Conservation (phyloP, 305 asterid genomes). For the Ilex paraguariensis region DNA sequence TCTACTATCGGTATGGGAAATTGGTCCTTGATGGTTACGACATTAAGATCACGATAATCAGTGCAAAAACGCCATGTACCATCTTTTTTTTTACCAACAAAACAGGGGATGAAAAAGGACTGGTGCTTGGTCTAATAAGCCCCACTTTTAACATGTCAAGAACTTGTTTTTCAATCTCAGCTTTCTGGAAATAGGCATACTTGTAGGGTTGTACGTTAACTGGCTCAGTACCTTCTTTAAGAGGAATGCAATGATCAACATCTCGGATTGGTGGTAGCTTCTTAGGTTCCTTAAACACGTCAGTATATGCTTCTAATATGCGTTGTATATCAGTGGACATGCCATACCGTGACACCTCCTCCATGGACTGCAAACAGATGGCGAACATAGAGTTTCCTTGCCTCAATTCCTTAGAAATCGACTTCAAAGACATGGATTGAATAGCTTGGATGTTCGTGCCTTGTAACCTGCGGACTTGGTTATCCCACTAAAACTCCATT, state of each 20-base stretch:
- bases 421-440: neutral
- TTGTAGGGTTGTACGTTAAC: neutral
- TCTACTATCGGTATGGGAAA: constrained; percentile 6
- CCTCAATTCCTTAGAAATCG: neutral
- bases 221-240: neutral
- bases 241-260: neutral
- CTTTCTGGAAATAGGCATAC: neutral
- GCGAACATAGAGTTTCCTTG: neutral
- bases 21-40: neutral
- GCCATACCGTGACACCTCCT: neutral
- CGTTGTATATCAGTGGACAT: neutral
- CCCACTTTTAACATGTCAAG: neutral
- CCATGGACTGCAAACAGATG: neutral
- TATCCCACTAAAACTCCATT: neutral
- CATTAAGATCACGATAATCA: constrained; percentile 6
- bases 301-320: neutral
- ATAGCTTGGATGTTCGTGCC: neutral
- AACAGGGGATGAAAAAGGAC: neutral
- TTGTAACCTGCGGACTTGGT: neutral
- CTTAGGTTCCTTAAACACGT: neutral
- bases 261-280: neutral
- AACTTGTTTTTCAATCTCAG: too few species aligned
- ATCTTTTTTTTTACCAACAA: constrained; percentile 5
- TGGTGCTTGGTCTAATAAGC: neutral
- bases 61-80: constrained; percentile 5